These are phyloP conservation scores for Venturia carpophila DNA, from an alignment of 2,329 filamentous ascomycete species.

Conservation along the genomic window DNA sequence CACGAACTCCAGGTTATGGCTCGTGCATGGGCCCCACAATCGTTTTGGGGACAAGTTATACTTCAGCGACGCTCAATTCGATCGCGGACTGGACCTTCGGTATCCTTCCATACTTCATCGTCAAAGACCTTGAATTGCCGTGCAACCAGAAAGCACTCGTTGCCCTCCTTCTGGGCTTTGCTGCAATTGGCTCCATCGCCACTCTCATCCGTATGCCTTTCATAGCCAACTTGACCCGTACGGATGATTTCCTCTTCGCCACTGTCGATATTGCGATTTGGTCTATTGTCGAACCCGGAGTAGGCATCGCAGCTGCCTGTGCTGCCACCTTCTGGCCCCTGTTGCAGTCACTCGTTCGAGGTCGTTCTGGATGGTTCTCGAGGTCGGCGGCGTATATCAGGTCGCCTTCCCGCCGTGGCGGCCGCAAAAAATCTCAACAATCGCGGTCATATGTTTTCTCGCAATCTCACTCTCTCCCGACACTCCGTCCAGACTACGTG, in stretches of 20 bases:
- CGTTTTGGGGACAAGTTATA: slow-evolving; percentile 18
- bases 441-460: background rate
- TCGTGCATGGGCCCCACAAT: slow-evolving; percentile 11
- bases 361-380: slow-evolving; percentile 2
- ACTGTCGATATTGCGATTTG: slow-evolving; percentile 27
- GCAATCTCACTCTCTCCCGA: slow-evolving; percentile 6
- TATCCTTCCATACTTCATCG: slow-evolving; percentile 27
- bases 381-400: background rate
- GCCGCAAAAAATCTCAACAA: background rate
- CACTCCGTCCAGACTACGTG: slow-evolving; percentile 8
- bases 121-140: slow-evolving; percentile 27
- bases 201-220: slow-evolving; percentile 40
- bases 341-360: slow-evolving; percentile 19
- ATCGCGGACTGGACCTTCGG: slow-evolving; percentile 22
- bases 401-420: background rate
- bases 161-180: slow-evolving; percentile 27
- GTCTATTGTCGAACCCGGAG: slow-evolving; percentile 29
- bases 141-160: slow-evolving; percentile 26
- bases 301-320: slow-evolving; percentile 32
- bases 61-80: slow-evolving; percentile 21
- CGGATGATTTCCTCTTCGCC: slow-evolving; percentile 31
- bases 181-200: slow-evolving; percentile 26
- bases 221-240: slow-evolving; percentile 31
- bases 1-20: background rate
- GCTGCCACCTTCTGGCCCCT: slow-evolving; percentile 30